Evolutionary conservation across 192 early-diverging fungal genomes (phyloP).

Genomic region (Backusella psychrophila): DNA sequence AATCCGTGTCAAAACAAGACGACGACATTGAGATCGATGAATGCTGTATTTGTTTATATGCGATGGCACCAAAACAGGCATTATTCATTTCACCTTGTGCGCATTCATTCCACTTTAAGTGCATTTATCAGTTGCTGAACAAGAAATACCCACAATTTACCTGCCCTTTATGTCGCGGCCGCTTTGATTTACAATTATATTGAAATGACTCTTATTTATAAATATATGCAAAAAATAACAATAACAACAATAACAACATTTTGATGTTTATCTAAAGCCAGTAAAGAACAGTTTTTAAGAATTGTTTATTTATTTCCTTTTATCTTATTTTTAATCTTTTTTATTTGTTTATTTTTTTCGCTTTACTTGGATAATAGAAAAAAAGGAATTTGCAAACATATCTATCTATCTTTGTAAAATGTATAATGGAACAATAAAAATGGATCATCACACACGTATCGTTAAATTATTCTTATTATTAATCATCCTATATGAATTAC

Average conservation of each 20-base stretch:
- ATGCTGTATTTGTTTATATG: conserved; percentile 83
- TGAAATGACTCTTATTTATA: neutral
- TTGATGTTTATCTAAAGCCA: neutral
- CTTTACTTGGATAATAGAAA: neutral
- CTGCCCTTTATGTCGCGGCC: conserved; percentile 89
- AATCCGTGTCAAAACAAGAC: neutral
- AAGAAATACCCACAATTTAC: conserved; percentile 67
- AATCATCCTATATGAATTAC: neutral
- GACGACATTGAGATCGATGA: conserved; percentile 37
- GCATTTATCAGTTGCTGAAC: conserved; percentile 76
- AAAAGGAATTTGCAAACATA: neutral
- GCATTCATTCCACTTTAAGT: conserved; percentile 89
- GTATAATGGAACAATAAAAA: too few species aligned
- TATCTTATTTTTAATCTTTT: neutral
- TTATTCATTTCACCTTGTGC: conserved; percentile 84
- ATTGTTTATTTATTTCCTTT: neutral
- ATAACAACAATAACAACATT: neutral
- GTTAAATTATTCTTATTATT: neutral
- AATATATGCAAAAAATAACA: neutral
- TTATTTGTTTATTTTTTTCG: too few species aligned
- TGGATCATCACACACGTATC: too few species aligned
- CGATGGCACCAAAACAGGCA: conserved; percentile 77
- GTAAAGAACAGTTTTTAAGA: neutral
- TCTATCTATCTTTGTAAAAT: neutral
- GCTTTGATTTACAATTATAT: conserved; percentile 65